Percentiles rank a stretch among this genome's conserved stretches.
Evolutionary conservation across 257 asterid genomes (phyloP).

Genomic region (Paraleonurus japonicus): DNA sequence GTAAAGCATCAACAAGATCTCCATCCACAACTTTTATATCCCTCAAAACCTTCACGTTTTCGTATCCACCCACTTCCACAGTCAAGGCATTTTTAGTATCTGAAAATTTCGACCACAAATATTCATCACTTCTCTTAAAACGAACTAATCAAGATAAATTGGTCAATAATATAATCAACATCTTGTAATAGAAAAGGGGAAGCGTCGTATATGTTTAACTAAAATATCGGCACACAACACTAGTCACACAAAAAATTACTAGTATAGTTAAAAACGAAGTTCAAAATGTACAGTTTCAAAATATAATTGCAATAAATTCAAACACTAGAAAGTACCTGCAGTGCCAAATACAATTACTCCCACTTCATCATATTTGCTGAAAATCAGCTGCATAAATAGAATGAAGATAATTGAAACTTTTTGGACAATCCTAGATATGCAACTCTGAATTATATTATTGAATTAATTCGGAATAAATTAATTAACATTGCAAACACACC

Average conservation of each 20-base stretch:
- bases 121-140: conserved; percentile 5
- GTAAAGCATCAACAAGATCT: conserved; percentile 65
- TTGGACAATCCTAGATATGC: neutral
- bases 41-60: conserved; percentile 74
- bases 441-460: neutral
- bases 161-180: neutral
- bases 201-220: neutral
- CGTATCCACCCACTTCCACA: conserved; percentile 92
- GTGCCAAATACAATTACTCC: conserved; percentile 83
- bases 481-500: neutral
- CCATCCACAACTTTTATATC: conserved; percentile 84
- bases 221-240: neutral
- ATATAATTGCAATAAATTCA: conserved; percentile 2
- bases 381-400: conserved; percentile 64
- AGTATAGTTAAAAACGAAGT: neutral
- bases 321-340: conserved; percentile 49
- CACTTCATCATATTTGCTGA: conserved; percentile 71
- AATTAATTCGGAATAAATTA: neutral
- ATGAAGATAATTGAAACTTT: conserved; percentile 7
- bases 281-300: neutral
- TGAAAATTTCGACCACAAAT: conserved; percentile 38
- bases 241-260: neutral
- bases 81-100: conserved; percentile 79
- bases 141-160: neutral
- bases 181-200: neutral